Evolutionary conservation across 2,329 filamentous ascomycete species (phyloP).

Genomic region (Aspergillaceae sp.): DNA sequence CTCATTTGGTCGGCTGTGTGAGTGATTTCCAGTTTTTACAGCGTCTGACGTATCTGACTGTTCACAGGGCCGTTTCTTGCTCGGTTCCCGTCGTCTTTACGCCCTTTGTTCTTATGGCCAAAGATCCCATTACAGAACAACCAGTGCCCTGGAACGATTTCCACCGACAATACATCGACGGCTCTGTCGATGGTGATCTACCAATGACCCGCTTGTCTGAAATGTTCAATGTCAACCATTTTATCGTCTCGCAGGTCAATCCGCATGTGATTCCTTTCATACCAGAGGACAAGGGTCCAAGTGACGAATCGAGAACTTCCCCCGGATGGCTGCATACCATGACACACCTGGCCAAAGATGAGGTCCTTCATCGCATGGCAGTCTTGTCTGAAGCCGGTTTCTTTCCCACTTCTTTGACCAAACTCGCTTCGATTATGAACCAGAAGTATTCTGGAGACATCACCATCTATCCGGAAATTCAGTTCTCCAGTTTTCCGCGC

Average conservation of each 20-base stretch:
- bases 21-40: slow-evolving; percentile 20
- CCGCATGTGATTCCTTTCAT: slow-evolving; percentile 87
- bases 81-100: slow-evolving; percentile 84
- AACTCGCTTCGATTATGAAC: slow-evolving; percentile 69
- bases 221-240: slow-evolving; percentile 98
- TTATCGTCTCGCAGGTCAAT: slow-evolving; percentile 95
- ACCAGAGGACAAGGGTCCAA: slow-evolving; percentile 56
- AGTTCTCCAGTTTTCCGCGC: slow-evolving; percentile 62
- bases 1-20: slow-evolving; percentile 90
- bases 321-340: slow-evolving; percentile 56
- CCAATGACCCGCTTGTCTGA: slow-evolving; percentile 83
- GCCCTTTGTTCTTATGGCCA: slow-evolving; percentile 68
- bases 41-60: slow-evolving; percentile 7
- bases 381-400: slow-evolving; percentile 72
- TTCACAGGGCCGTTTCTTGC: slow-evolving; percentile 67
- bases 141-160: slow-evolving; percentile 78
- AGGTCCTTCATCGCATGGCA: slow-evolving; percentile 71
- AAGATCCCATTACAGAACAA: slow-evolving; percentile 71
- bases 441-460: slow-evolving; percentile 94
- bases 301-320: slow-evolving; percentile 19
- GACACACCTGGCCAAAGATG: slow-evolving; percentile 66
- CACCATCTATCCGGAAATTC: slow-evolving; percentile 78
- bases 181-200: slow-evolving; percentile 87
- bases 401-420: slow-evolving; percentile 69
- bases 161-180: slow-evolving; percentile 82